A percentile compares a stretch with the other conserved stretches of the same genome.
phyloP scores from a whole-genome alignment of 2,329 filamentous ascomycete genomes.

The Pseudocercospora pini-densiflorae region DNA sequence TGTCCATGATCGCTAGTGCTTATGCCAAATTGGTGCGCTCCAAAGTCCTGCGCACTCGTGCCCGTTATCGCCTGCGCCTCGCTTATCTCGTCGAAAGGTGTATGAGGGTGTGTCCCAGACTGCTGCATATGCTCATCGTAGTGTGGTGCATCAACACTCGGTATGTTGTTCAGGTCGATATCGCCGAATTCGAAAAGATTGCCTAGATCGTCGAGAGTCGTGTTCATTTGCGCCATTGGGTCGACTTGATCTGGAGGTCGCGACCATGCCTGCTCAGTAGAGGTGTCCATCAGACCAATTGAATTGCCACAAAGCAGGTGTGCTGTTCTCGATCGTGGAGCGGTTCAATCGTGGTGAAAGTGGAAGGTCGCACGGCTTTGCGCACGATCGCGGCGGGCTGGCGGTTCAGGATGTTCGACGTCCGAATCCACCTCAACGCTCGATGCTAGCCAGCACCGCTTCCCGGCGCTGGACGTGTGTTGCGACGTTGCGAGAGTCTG shows the following conservation, averaged over 20 bases:
- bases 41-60: constrained; percentile 39
- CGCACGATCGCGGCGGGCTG: not conserved
- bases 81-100: constrained; percentile 37
- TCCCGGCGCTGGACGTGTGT: too few relatives aligned
- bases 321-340: not conserved
- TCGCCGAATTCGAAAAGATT: constrained; percentile 49
- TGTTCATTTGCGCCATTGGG: constrained; percentile 44
- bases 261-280: constrained; percentile 43
- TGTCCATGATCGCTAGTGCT: constrained; percentile 24
- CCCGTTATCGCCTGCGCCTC: constrained; percentile 28
- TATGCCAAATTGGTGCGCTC: constrained; percentile 32
- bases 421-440: not conserved
- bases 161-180: constrained; percentile 39
- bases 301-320: not conserved
- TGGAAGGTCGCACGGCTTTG: not conserved
- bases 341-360: not conserved
- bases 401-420: not conserved
- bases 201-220: constrained; percentile 49
- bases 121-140: constrained; percentile 34
- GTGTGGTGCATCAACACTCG: constrained; percentile 27
- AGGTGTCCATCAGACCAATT: constrained; percentile 32
- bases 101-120: constrained; percentile 34
- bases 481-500: not conserved
- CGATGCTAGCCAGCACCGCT: not conserved
- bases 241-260: constrained; percentile 45